Percentiles rank a stretch among this genome's conserved stretches.
Conservation (phyloP, 805 yeast genomes). For the Saccharomycopsis amapae region DNA sequence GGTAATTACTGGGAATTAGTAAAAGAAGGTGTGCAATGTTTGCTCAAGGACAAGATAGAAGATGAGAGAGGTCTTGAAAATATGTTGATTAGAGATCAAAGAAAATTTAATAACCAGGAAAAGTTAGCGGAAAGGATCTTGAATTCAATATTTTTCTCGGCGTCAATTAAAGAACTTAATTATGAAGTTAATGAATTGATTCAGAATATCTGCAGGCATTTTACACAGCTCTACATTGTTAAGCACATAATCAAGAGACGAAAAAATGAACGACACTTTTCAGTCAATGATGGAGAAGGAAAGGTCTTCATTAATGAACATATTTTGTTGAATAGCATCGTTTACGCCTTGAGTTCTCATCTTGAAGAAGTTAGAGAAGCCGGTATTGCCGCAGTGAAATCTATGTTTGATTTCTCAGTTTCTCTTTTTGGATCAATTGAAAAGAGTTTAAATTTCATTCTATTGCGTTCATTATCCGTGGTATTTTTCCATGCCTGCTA, state of each 20-base stretch:
- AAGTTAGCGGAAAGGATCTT: conserved; percentile 55
- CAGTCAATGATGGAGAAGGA: conserved; percentile 77
- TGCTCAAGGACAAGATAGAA: conserved; percentile 33
- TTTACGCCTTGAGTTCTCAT: conserved; percentile 74
- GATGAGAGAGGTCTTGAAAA: conserved; percentile 32
- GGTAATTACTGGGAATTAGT: conserved; percentile 37
- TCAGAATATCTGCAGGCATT: conserved; percentile 66
- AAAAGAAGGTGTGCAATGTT: conserved; percentile 40
- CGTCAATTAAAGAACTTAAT: conserved; percentile 63
- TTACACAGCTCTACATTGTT: conserved; percentile 69
- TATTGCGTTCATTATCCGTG: conserved; percentile 67
- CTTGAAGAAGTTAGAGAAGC: conserved; percentile 59
- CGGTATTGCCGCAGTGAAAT: conserved; percentile 61
- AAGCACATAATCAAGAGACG: conserved; percentile 63
- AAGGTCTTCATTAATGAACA: conserved; percentile 59
- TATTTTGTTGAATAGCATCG: conserved; percentile 65
- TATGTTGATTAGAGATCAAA: conserved; percentile 40
- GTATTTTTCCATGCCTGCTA: conserved; percentile 87
- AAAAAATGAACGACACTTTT: conserved; percentile 61
- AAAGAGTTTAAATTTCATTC: conserved; percentile 62
- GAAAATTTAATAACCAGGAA: conserved; percentile 52
- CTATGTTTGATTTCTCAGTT: conserved; percentile 45
- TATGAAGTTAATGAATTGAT: conserved; percentile 61
- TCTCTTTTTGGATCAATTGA: conserved; percentile 60
- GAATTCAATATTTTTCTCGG: conserved; percentile 67